Percentiles rank a stretch among this genome's conserved stretches.
Conservation (phyloP, 495 filamentous ascomycete genomes). For the Polyplosphaeria fusca region DNA sequence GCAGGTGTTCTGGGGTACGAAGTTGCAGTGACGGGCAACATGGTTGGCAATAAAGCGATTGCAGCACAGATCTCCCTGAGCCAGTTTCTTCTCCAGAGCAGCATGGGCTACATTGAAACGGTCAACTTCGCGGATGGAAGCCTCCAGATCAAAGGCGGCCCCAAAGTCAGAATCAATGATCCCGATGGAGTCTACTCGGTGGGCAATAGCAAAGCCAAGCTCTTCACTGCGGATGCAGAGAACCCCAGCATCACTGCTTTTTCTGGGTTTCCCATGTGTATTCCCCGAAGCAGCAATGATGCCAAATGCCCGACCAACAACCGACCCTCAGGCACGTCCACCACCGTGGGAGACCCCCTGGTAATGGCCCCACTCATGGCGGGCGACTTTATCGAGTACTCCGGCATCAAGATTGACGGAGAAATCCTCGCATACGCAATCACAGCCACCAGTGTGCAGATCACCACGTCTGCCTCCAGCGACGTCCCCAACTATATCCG, state of each 20-base stretch:
- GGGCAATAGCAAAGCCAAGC: slow-evolving; percentile 34
- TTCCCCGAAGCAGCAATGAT: slow-evolving; percentile 40
- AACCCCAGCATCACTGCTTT: slow-evolving; percentile 44
- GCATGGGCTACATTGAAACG: slow-evolving; percentile 40
- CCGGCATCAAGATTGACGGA: slow-evolving; percentile 34
- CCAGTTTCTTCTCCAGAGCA: slow-evolving; percentile 36
- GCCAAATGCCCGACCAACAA: slow-evolving; percentile 40
- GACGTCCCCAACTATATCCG: slow-evolving; percentile 39
- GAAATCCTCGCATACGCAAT: slow-evolving; percentile 40
- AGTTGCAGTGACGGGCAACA: slow-evolving; percentile 42
- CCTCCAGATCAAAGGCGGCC: slow-evolving; percentile 41
- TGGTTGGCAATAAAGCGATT: slow-evolving; percentile 38
- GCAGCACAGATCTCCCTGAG: slow-evolving; percentile 41
- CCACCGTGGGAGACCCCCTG: slow-evolving; percentile 34
- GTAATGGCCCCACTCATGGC: slow-evolving; percentile 42
- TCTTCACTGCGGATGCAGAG: slow-evolving; percentile 44
- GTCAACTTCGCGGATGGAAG: slow-evolving; percentile 37
- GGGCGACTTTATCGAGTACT: slow-evolving; percentile 44
- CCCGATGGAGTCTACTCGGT: slow-evolving; percentile 42
- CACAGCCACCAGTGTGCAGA: slow-evolving; percentile 39
- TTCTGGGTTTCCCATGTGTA: slow-evolving; percentile 47
- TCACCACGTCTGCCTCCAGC: slow-evolving; percentile 31
- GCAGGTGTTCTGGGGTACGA: slow-evolving; percentile 36
- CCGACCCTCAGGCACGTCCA: slow-evolving; percentile 31
- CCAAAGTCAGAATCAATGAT: slow-evolving; percentile 45